Percentiles rank a stretch among this genome's conserved stretches.
phyloP scores from a whole-genome alignment of 495 filamentous ascomycete genomes.

The Xylaria cubensis region DNA sequence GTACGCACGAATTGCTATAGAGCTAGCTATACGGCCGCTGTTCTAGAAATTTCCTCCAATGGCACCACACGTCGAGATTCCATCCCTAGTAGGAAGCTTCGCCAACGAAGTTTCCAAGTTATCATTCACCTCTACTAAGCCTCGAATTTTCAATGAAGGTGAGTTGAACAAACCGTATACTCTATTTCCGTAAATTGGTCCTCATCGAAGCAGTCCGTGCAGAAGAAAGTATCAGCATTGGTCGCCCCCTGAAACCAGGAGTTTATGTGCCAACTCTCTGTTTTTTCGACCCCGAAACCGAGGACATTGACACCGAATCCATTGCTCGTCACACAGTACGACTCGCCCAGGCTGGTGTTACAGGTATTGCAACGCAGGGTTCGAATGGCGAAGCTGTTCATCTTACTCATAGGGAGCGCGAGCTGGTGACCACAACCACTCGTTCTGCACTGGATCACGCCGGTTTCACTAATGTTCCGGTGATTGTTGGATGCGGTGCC shows the following conservation, averaged over 20 bases:
- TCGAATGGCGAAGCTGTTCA: slow-evolving; percentile 92
- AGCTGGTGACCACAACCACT: slow-evolving; percentile 73
- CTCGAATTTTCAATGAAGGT: neutral
- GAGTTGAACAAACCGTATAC: neutral
- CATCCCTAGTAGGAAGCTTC: neutral
- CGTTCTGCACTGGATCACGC: slow-evolving; percentile 72
- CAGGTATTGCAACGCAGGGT: slow-evolving; percentile 79
- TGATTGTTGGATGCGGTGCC: slow-evolving; percentile 86
- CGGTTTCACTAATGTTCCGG: slow-evolving; percentile 69
- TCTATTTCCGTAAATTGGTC: neutral
- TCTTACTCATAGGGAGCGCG: slow-evolving; percentile 72
- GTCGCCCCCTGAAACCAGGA: slow-evolving; percentile 51
- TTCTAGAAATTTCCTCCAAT: neutral
- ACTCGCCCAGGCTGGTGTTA: slow-evolving; percentile 72
- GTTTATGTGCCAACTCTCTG: slow-evolving; percentile 75
- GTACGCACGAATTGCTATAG: neutral
- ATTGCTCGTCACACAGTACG: slow-evolving; percentile 73
- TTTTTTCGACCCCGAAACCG: slow-evolving; percentile 62
- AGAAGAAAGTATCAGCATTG: neutral
- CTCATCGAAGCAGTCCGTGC: neutral
- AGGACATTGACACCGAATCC: slow-evolving; percentile 70
- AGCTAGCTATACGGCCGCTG: neutral
- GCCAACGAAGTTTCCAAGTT: neutral
- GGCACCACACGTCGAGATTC: slow-evolving; percentile 6
- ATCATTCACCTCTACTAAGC: neutral